Evolutionary conservation across 78 protist genomes (phyloP).

Genomic region (Tieghemostelium lacteum): DNA sequence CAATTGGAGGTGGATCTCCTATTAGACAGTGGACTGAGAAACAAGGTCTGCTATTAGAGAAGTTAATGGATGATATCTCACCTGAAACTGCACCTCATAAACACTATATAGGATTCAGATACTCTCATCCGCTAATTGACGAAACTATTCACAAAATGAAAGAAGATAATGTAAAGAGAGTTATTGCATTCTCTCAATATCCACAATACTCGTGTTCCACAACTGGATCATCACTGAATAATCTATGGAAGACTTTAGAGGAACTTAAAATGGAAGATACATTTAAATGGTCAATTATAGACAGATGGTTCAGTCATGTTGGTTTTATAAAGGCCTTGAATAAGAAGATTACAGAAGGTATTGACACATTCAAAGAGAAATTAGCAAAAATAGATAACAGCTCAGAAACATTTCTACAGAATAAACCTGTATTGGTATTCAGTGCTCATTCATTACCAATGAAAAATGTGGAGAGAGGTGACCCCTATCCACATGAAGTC

Average conservation of each 20-base stretch:
- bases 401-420: not conserved
- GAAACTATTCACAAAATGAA: conserved; percentile 81
- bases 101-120: conserved; percentile 87
- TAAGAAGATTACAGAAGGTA: conserved; percentile 14
- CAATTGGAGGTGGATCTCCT: conserved; percentile 93
- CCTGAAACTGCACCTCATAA: conserved; percentile 93
- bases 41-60: conserved; percentile 80
- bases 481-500: conserved; percentile 85
- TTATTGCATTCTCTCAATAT: conserved; percentile 91
- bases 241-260: conserved; percentile 79
- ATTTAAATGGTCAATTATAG: conserved; percentile 85
- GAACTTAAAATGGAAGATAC: not conserved
- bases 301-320: conserved; percentile 83
- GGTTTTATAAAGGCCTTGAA: conserved; percentile 82
- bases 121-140: conserved; percentile 89
- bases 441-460: conserved; percentile 95
- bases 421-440: conserved; percentile 80
- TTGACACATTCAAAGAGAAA: not conserved
- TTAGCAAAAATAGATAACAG: not conserved
- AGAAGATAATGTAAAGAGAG: conserved; percentile 85
- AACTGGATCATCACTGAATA: conserved; percentile 86
- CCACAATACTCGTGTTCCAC: conserved; percentile 93
- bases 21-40: conserved; percentile 86
- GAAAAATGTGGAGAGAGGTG: conserved; percentile 90
- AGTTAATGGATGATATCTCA: conserved; percentile 60